These are phyloP conservation scores for Pyracantha coccinea DNA, from an alignment of 331 rosid genomes.

Conservation along the genomic window DNA sequence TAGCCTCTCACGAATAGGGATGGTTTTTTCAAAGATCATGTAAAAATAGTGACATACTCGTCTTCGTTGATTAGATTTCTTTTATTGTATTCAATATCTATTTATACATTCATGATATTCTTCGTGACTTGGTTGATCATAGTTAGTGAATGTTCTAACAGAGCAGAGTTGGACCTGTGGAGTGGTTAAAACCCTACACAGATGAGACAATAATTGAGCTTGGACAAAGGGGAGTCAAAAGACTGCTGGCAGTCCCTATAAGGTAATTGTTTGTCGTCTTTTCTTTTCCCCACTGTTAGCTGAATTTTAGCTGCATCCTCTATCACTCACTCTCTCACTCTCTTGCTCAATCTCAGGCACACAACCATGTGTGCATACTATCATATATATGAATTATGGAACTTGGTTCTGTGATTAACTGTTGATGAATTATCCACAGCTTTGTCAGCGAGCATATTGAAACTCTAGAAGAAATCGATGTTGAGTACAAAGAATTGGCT, in stretches of 20 bases:
- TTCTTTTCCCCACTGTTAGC: background rate
- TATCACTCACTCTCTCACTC: background rate
- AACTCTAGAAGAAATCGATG: constrained; percentile 97
- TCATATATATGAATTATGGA: background rate
- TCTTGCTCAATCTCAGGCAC: background rate
- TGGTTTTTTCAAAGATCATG: background rate
- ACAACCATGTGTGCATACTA: background rate
- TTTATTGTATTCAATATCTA: background rate
- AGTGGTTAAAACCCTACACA: constrained; percentile 95
- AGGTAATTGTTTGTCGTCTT: constrained; percentile 37
- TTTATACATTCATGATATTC: background rate
- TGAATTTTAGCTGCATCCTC: constrained; percentile 1
- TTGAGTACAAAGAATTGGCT: constrained; percentile 96
- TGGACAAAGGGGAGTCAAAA: constrained; percentile 77
- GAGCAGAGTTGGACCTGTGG: constrained; percentile 99
- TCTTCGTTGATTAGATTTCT: background rate
- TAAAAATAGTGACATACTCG: background rate
- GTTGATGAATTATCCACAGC: constrained; percentile 43
- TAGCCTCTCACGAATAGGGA: background rate
- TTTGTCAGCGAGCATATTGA: constrained; percentile 99
- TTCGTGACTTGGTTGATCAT: background rate
- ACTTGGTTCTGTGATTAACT: constrained; percentile 7
- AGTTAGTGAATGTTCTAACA: constrained; percentile 31
- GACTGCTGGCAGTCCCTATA: constrained; percentile 92
- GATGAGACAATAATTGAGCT: constrained; percentile 94